Conservation (phyloP, 2,329 filamentous ascomycete species). For the Aureobasidium sp. region DNA sequence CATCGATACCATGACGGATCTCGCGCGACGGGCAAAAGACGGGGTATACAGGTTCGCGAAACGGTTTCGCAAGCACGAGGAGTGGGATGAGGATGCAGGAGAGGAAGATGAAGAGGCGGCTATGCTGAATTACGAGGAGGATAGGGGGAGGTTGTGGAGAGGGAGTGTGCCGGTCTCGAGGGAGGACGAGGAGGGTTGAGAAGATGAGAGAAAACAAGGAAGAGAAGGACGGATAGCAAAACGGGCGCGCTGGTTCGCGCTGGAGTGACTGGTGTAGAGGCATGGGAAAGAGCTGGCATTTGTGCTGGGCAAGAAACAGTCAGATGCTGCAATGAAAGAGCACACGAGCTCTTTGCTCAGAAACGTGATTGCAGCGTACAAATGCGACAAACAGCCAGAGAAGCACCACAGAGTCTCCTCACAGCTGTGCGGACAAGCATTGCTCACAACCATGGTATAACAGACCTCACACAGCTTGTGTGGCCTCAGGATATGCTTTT, state of each 20-base stretch:
- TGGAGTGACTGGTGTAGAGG: neutral
- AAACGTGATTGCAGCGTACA: neutral
- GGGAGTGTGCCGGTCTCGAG: neutral
- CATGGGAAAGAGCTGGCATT: neutral
- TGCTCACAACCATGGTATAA: neutral
- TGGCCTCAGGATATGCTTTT: neutral
- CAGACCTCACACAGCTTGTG: neutral
- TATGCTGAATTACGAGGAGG: conserved; percentile 13
- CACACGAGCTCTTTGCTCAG: neutral
- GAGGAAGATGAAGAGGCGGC: neutral
- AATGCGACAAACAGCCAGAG: neutral
- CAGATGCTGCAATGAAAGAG: neutral
- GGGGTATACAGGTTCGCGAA: neutral
- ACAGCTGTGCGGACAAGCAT: neutral
- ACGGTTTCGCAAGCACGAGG: neutral
- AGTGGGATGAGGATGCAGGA: conserved; percentile 8
- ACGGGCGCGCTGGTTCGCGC: neutral
- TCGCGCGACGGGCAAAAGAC: neutral
- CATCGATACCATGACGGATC: neutral
- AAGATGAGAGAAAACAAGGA: neutral
- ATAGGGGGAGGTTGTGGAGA: conserved; percentile 8
- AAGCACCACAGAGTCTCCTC: neutral
- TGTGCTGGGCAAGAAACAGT: neutral
- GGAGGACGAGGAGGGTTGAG: neutral
- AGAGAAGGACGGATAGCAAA: neutral